Base-by-base conservation (phyloP, 176 grass and related monocot genomes). In the Musa itinerans region DNA sequence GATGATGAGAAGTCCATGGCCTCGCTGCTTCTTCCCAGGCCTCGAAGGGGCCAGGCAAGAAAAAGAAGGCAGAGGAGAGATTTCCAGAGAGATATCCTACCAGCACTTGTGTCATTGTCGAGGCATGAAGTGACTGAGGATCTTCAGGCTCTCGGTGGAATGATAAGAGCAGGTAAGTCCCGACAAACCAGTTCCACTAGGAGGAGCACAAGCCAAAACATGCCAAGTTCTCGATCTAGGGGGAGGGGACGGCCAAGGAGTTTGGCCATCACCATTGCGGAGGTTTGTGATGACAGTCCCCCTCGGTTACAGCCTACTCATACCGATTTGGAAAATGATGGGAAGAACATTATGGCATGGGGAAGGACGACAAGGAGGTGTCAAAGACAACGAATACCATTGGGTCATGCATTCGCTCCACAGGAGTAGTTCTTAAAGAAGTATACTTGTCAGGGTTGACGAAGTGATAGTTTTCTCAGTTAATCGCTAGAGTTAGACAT, bases 61-160 rank as follows among this genome's bases (percentile, higher is more conserved):
- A 91, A 82, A 66, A 52, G 95, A 15, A 73, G 90, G 76, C 90
- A 91, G 73, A 88, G 79, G 82, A 79, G 81, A 10, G 90, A 98
- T 73, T 98, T 98, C 26, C 90, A 98, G 82, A 89, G 85, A 79
- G 95, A 98, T 54, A 81, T 98, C 52, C 83, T 98, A 23, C 90
- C 95, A 48, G 63, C 86, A 50, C 74, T 98, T 54, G 85, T 84
- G 2, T 86, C 95, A 4, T 90, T 98, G 64, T 87, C 90, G 13
- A 82, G 90, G 34, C 88, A 89, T 78, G 88, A 98, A 74, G 89
- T 98, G 57, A 79, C 85, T 23, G 90, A 98, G 85, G 95, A 98
- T 74, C 85, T 98, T 22, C 82, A 91, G 24, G 63, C 88, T 16
- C 81, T 98, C 10, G 88, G 89, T 74, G 95, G 86, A 55, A 68